Evolutionary conservation across 768 basidiomycete species (phyloP).

Genomic region (Clathrus columnatus): DNA sequence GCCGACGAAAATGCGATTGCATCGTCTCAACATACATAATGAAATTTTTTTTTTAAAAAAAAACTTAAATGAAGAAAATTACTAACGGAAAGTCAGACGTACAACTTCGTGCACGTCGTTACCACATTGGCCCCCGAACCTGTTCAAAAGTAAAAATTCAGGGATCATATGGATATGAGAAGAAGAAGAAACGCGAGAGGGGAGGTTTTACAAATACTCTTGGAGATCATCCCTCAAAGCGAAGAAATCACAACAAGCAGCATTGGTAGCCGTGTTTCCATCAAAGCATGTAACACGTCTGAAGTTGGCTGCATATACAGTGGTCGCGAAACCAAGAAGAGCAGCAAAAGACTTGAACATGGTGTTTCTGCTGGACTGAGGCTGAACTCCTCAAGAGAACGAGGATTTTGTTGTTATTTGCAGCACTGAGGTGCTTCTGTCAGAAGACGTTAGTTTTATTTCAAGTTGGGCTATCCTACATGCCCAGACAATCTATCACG

Average conservation of each 20-base stretch:
- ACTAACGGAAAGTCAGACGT: slow-evolving; percentile 20
- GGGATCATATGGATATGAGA: not conserved
- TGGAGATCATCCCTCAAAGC: slow-evolving; percentile 8
- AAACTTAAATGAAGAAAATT: not conserved
- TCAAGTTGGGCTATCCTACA: too few species aligned
- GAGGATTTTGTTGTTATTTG: too few species aligned
- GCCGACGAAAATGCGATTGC: not conserved
- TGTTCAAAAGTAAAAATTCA: not conserved
- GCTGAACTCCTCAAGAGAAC: too few species aligned
- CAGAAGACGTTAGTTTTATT: too few species aligned
- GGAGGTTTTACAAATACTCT: slow-evolving; percentile 6
- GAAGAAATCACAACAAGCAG: slow-evolving; percentile 22
- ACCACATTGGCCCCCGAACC: slow-evolving; percentile 28
- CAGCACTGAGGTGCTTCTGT: too few species aligned
- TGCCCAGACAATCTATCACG: too few species aligned
- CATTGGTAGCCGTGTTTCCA: slow-evolving; percentile 23
- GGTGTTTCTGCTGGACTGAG: too few species aligned
- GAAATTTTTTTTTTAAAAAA: too few species aligned
- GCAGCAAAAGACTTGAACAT: slow-evolving; percentile 15
- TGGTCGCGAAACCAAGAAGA: not conserved
- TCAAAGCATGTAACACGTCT: slow-evolving; percentile 23
- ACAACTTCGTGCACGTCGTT: slow-evolving; percentile 25
- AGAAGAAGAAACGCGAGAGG: too few species aligned
- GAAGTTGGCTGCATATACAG: not conserved
- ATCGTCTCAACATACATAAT: not conserved